Base-by-base conservation (phyloP, 1,284 basidiomycete genomes). In the Microbotryomycetes sp. region DNA sequence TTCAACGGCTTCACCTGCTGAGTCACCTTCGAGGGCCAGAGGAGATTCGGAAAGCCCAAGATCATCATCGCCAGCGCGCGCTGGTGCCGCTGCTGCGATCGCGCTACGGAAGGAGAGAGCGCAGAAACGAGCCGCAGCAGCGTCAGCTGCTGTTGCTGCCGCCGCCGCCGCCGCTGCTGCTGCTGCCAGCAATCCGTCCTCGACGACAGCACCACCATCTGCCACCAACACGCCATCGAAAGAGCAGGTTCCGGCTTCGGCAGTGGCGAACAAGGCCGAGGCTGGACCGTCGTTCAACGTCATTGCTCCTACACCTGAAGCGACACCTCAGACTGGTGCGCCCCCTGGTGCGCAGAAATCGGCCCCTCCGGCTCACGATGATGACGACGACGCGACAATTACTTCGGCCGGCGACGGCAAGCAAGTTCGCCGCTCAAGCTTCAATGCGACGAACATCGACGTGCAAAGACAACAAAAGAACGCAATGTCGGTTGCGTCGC, bases 261-360 rank as follows among this genome's bases (percentile, higher is more conserved):
- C n/a, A 28, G 50, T 19, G 3, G 50, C n/a, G 9, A 30, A 52
- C 7, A 15, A 9, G 16, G 19, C 47, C 26, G 29, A 15, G n/a
- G 49, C 12, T 22, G 32, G 54, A 1, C 62, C 59, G 7, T 15
- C 51, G 5, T 53, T 63, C 56, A 58, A 25, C n/a, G 23, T 68
- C 30, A 62, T 62, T 6, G 32, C 53, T n/a, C 62, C 67, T n/a
- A 64, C 65, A 0, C 62, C 67, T 3, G 52, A 64, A 16, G 25
- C 49, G 29, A 64, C 59, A 2, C 55, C 64, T 2, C n/a, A 16
- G 1, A 22, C 50, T 42, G 36, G 36, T 12, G 36, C 36, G 9
- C 36, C 36, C 19, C 36, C 36, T 19, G 36, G 36, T 19, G 36
- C 19, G 12, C 9, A 42, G 36, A 9, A 42, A 42, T 12, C 36